Conservation (phyloP, 2,329 filamentous ascomycete species). For the Delphinella strobiligena region DNA sequence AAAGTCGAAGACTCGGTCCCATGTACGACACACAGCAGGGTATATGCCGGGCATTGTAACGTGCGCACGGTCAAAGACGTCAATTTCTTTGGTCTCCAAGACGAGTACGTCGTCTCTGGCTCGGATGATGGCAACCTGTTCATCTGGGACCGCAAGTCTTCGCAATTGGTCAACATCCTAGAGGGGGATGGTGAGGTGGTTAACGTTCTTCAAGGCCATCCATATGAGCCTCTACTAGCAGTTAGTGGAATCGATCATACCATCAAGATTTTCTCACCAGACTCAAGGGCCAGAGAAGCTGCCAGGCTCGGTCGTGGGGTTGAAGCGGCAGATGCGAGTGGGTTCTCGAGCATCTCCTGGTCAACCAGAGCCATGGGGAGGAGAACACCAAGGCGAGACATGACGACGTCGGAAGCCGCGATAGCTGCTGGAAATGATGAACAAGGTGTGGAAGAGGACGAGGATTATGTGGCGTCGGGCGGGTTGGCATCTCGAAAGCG, state of each 20-base stretch:
- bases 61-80: slow-evolving; percentile 58
- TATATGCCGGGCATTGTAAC: slow-evolving; percentile 54
- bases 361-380: slow-evolving; percentile 11
- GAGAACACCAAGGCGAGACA: slow-evolving; percentile 3
- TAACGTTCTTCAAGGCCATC: slow-evolving; percentile 56
- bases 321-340: slow-evolving; percentile 31
- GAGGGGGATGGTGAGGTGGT: slow-evolving; percentile 58
- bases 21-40: slow-evolving; percentile 43
- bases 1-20: slow-evolving; percentile 43
- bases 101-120: slow-evolving; percentile 57
- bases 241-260: slow-evolving; percentile 57
- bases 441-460: slow-evolving; percentile 14
- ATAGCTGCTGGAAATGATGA: slow-evolving; percentile 12
- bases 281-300: slow-evolving; percentile 43
- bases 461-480: slow-evolving; percentile 26
- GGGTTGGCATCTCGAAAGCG: slow-evolving; percentile 46
- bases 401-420: slow-evolving; percentile 16
- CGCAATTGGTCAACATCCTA: slow-evolving; percentile 50
- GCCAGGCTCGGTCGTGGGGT: slow-evolving; percentile 49
- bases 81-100: slow-evolving; percentile 54
- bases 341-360: slow-evolving; percentile 29
- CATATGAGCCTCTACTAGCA: slow-evolving; percentile 54
- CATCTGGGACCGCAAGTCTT: slow-evolving; percentile 55
- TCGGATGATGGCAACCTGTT: slow-evolving; percentile 56
- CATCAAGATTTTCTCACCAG: slow-evolving; percentile 56